Conservation (phyloP, 208 protist species). For the Trypanosoma mega region DNA sequence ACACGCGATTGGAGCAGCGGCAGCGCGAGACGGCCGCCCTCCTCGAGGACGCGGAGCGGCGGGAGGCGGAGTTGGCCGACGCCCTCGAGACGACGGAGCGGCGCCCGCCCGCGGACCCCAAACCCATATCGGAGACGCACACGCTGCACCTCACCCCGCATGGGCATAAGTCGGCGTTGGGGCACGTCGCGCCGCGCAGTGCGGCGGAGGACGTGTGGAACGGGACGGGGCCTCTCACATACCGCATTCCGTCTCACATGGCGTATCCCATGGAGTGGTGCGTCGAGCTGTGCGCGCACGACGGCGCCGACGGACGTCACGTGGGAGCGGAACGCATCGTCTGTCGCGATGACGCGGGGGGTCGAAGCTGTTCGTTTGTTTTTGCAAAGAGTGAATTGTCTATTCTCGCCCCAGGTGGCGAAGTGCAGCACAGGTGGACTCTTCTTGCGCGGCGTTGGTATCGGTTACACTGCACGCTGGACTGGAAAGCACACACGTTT, state of each 20-base stretch:
- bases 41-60: too few species aligned
- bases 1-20: too few species aligned
- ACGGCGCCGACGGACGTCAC: too few species aligned
- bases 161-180: too few species aligned
- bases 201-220: background rate
- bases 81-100: too few species aligned
- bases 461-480: conserved; percentile 11
- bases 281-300: conserved; percentile 18
- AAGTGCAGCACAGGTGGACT: background rate
- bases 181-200: background rate
- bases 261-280: background rate
- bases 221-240: conserved; percentile 3
- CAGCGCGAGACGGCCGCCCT: too few species aligned
- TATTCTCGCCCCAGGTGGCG: background rate
- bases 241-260: background rate
- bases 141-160: background rate
- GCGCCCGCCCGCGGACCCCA: too few species aligned
- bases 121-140: conserved; percentile 1
- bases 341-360: conserved; percentile 26
- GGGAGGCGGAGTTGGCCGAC: too few species aligned
- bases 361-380: conserved; percentile 27
- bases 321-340: conserved; percentile 25
- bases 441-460: conserved; percentile 26
- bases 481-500: conserved; percentile 27
- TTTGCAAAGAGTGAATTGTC: conserved; percentile 20